Base-by-base conservation (phyloP, 1,284 basidiomycete genomes). In the Pterulicium gracile region DNA sequence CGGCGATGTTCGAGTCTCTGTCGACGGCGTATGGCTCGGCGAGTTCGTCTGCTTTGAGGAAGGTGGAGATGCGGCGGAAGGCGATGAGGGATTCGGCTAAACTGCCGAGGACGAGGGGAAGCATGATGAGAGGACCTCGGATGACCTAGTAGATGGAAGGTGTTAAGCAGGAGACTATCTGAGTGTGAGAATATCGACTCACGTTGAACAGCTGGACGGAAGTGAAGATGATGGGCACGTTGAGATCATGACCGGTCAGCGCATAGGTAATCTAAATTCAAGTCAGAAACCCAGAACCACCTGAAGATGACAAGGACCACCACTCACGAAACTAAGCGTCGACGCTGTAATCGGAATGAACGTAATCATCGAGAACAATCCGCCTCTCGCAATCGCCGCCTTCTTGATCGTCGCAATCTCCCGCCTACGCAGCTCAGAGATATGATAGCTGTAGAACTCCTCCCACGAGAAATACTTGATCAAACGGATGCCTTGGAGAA, bases 181-280 rank as follows among this genome's bases (percentile, higher is more conserved):
- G 7, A 34, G n/a, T 42, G 18, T 39, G 32, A 39, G 22, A 17
- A 39, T 18, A 13, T 57, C 77, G 52, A 49, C 73, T 54, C 46
- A 88, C 76, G 55, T 84, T 82, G 70, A 90, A 88, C 49, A 83
- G 70, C 50, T 85, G 79, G 12, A 92, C 61, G 10, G 79, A 78
- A 14, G 75, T 74, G 62, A 91, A 91, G 51, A 90, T 81, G 54
- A 75, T 70, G 2, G 82, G 80, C 4, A 85, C 66, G 52, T 81
- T 73, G 35, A 89, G 72, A 2, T 69, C 55, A 57, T 88, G 79
- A 2, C 80, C 79, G 22, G 68, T 77, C 13, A 81, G 62, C 0
- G 73, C 70, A 56, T 88, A 89, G 0, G 82, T 81, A 56, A 90
- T 76, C 78, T 81, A 48, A 2, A 43, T 39, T 41, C 7, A 20